Evolutionary conservation across 73 alveolate genomes (phyloP).

Genomic region (Tetrahymena thermophila): DNA sequence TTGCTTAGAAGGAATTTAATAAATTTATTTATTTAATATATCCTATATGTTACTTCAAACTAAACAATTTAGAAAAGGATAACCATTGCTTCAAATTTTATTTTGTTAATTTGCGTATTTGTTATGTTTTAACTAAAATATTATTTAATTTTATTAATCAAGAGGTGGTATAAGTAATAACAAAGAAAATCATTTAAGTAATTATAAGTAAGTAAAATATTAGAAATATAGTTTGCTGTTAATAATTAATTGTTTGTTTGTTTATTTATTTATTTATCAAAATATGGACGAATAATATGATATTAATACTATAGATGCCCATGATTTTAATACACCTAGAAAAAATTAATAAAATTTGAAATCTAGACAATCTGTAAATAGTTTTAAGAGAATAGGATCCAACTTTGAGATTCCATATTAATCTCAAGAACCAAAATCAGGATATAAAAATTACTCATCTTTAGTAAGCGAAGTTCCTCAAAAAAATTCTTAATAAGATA

Average conservation of each 20-base stretch:
- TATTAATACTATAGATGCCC: neutral
- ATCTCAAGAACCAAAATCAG: neutral
- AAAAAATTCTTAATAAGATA: neutral
- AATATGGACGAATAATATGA: neutral
- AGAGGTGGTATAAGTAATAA: neutral
- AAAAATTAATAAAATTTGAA: neutral
- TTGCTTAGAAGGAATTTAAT: too few species aligned
- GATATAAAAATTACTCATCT: neutral
- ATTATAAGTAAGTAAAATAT: neutral
- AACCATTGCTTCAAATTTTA: neutral
- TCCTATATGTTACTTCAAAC: neutral
- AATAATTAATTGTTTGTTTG: too few species aligned
- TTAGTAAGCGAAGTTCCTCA: neutral
- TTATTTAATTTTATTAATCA: neutral
- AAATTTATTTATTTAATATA: too few species aligned
- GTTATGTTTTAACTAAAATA: neutral
- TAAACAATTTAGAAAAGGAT: neutral
- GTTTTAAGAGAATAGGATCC: neutral
- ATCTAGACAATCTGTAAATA: neutral
- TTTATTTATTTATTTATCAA: neutral
- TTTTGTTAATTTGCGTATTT: neutral
- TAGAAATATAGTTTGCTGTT: neutral
- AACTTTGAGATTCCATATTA: neutral
- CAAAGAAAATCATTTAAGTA: neutral
- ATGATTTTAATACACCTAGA: neutral